A percentile compares a stretch with the other conserved stretches of the same genome.
Evolutionary conservation across 2,329 filamentous ascomycete species (phyloP).

Genomic region (Nigrospora osmanthi): DNA sequence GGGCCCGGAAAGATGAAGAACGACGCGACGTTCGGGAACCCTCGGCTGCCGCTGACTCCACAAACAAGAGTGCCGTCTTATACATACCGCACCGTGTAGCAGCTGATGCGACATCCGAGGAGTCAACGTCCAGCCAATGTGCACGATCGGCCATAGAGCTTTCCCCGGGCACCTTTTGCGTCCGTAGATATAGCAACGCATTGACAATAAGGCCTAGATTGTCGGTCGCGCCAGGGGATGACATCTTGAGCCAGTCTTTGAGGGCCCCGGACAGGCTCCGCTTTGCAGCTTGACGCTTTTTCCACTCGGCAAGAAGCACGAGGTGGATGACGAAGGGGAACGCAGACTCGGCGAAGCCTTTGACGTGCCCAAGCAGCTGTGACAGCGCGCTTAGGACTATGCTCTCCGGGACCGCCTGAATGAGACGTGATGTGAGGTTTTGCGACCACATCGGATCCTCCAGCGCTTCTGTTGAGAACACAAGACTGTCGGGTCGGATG

Average conservation of each 20-base stretch:
- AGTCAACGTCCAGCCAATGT: constrained; percentile 82
- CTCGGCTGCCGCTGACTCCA: constrained; percentile 56
- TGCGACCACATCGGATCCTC: constrained; percentile 50
- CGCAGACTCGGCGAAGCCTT: constrained; percentile 62
- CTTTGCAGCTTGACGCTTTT: constrained; percentile 51
- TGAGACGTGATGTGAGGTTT: constrained; percentile 53
- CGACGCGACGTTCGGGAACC: constrained; percentile 51
- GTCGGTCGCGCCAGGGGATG: constrained; percentile 37
- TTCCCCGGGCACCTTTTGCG: constrained; percentile 68
- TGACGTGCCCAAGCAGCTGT: constrained; percentile 56
- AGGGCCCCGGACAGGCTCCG: constrained; percentile 58
- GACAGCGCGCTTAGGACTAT: constrained; percentile 63
- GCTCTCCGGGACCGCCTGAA: constrained; percentile 49
- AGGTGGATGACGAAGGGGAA: constrained; percentile 84
- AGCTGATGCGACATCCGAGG: constrained; percentile 58
- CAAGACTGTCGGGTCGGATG: constrained; percentile 15
- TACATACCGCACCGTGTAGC: constrained; percentile 76
- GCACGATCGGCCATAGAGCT: constrained; percentile 69
- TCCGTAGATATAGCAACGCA: constrained; percentile 79
- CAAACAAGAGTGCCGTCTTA: constrained; percentile 77
- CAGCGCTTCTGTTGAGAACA: constrained; percentile 31
- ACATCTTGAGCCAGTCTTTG: constrained; percentile 52
- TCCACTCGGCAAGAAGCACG: constrained; percentile 61
- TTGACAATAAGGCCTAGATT: constrained; percentile 70
- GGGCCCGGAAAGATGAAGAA: constrained; percentile 49